phyloP scores from a whole-genome alignment of 2,329 filamentous ascomycete species.

The Didymella arachidicola region DNA sequence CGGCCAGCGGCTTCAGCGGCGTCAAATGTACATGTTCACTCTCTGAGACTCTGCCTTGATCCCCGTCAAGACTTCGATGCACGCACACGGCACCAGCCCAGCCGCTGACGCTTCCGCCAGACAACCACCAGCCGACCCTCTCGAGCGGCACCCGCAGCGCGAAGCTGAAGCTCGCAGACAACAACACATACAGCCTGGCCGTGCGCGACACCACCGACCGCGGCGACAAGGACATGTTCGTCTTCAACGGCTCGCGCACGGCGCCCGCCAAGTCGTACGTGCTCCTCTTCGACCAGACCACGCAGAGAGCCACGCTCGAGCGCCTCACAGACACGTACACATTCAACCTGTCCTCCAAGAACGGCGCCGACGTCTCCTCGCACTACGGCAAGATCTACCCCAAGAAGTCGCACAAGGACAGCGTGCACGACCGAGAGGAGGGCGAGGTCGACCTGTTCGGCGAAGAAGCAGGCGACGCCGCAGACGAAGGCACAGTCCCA shows the following conservation, averaged over 20 bases:
- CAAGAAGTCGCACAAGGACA: constrained; percentile 35
- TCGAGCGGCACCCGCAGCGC: constrained; percentile 40
- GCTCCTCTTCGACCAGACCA: constrained; percentile 77
- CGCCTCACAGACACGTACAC: constrained; percentile 81
- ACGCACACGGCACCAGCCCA: neutral
- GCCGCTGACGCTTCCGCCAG: constrained; percentile 26
- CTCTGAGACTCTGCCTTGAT: neutral
- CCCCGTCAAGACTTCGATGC: neutral
- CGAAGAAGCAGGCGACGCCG: constrained; percentile 35
- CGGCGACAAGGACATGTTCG: constrained; percentile 46
- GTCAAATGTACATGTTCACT: constrained; percentile 43
- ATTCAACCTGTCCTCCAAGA: constrained; percentile 81
- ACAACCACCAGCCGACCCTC: constrained; percentile 57
- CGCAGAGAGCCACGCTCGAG: constrained; percentile 82
- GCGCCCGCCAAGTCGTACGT: constrained; percentile 51
- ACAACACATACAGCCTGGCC: constrained; percentile 39
- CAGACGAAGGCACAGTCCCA: constrained; percentile 41
- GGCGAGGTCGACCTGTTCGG: constrained; percentile 42
- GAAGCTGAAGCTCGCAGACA: constrained; percentile 35
- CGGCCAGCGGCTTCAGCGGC: constrained; percentile 34
- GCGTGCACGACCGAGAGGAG: constrained; percentile 36
- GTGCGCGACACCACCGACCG: constrained; percentile 39
- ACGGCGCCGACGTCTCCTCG: constrained; percentile 68
- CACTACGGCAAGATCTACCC: constrained; percentile 71
- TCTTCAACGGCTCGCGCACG: constrained; percentile 51